Evolutionary conservation across 768 basidiomycete genomes (phyloP).

Genomic region (Cystobasidium tubakii): DNA sequence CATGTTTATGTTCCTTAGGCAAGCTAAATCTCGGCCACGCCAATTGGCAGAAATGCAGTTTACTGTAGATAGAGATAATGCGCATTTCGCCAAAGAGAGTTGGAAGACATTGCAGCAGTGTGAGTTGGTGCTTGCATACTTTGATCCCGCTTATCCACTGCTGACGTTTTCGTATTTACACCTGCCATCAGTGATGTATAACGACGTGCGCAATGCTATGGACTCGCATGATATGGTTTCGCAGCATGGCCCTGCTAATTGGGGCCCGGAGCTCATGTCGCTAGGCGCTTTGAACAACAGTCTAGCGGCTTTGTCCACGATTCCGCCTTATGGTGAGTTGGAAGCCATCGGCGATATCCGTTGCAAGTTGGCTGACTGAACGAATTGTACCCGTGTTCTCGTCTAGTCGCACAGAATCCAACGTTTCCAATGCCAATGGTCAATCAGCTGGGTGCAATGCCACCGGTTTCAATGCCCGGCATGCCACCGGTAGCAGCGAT

Average conservation of each 20-base stretch:
- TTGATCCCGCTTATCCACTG: neutral
- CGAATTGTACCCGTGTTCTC: neutral
- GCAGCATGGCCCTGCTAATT: slow-evolving; percentile 10
- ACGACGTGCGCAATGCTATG: slow-evolving; percentile 29
- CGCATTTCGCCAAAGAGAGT: slow-evolving; percentile 9
- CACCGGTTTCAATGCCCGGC: neutral
- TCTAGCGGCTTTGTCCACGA: neutral
- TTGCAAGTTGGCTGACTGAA: neutral
- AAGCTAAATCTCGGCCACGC: slow-evolving; percentile 23
- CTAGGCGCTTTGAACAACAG: slow-evolving; percentile 11
- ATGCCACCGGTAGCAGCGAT: neutral
- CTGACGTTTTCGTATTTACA: neutral
- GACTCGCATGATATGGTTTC: slow-evolving; percentile 29
- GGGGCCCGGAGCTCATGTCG: slow-evolving; percentile 4
- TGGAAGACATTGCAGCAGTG: slow-evolving; percentile 35
- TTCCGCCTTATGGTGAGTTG: slow-evolving; percentile 18
- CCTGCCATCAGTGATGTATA: slow-evolving; percentile 30
- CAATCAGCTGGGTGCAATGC: neutral
- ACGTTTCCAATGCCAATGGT: slow-evolving; percentile 4
- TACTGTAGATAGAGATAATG: slow-evolving; percentile 4
- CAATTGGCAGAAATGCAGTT: slow-evolving; percentile 29
- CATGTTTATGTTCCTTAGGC: neutral
- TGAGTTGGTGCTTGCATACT: neutral
- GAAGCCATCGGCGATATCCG: neutral
- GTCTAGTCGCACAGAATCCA: neutral